Evolutionary conservation across 2,329 filamentous ascomycete genomes (phyloP).

Genomic region (Cercospora sp.): DNA sequence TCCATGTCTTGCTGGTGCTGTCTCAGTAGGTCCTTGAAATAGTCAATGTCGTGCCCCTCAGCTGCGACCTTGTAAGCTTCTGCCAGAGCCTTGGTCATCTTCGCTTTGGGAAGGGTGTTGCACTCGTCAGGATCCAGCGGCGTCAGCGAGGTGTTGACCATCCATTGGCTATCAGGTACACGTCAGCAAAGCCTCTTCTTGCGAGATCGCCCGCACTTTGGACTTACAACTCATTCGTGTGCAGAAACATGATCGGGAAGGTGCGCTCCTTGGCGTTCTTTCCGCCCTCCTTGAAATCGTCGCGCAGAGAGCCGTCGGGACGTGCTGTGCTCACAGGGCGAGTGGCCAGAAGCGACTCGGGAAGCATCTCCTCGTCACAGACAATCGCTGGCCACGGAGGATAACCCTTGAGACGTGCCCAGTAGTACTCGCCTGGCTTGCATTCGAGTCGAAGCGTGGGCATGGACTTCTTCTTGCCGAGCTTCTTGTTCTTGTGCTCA

Average conservation of each 20-base stretch:
- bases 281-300: slow-evolving; percentile 82
- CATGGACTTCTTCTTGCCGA: slow-evolving; percentile 82
- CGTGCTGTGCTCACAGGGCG: slow-evolving; percentile 83
- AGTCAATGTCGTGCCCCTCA: slow-evolving; percentile 71
- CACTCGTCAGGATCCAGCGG: slow-evolving; percentile 70
- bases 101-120: slow-evolving; percentile 69
- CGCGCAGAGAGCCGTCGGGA: slow-evolving; percentile 80
- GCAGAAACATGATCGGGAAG: slow-evolving; percentile 92
- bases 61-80: slow-evolving; percentile 78
- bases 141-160: slow-evolving; percentile 77
- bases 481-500: slow-evolving; percentile 73
- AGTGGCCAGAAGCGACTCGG: slow-evolving; percentile 69
- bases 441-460: slow-evolving; percentile 68
- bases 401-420: slow-evolving; percentile 91
- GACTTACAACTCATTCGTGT: slow-evolving; percentile 95
- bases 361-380: slow-evolving; percentile 92
- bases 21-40: slow-evolving; percentile 78
- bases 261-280: slow-evolving; percentile 82
- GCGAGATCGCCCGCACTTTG: background rate
- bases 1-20: slow-evolving; percentile 58
- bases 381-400: slow-evolving; percentile 93
- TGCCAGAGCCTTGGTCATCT: slow-evolving; percentile 76
- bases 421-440: slow-evolving; percentile 86
- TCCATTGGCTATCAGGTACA: slow-evolving; percentile 71
- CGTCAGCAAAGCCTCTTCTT: background rate